Conservation (phyloP, 108 stramenopile genomes). For the Conticribra guillardii region DNA sequence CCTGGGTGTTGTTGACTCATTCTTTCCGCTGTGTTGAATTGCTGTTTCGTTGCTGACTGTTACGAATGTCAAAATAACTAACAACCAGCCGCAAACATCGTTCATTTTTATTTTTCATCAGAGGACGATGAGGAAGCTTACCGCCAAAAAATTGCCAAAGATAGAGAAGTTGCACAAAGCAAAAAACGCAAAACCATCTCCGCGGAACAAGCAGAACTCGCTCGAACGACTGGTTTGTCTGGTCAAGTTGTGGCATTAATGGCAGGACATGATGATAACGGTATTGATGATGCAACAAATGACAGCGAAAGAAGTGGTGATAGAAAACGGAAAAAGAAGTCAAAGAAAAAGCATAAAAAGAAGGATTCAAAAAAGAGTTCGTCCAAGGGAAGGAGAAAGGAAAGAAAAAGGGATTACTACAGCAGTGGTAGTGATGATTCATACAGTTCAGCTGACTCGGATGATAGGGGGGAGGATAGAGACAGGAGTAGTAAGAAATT, state of each 20-base stretch:
- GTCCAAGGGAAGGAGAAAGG: constrained; percentile 27
- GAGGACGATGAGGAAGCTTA: constrained; percentile 49
- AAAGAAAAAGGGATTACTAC: constrained; percentile 20
- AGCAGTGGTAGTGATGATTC: constrained; percentile 19
- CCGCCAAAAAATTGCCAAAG: constrained; percentile 28
- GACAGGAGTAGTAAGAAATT: not conserved
- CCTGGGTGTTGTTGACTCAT: not conserved
- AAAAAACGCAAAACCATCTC: constrained; percentile 54
- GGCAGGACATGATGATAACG: constrained; percentile 34
- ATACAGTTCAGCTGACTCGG: constrained; percentile 6
- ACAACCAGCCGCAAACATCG: not conserved
- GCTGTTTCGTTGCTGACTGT: too few relatives aligned
- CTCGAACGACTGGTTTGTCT: constrained; percentile 49
- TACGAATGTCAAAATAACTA: too few relatives aligned
- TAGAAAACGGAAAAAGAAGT: constrained; percentile 33
- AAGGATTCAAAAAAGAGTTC: constrained; percentile 20
- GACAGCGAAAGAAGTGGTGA: not conserved
- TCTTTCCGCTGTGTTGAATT: not conserved
- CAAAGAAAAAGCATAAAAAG: constrained; percentile 29
- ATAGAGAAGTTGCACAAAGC: constrained; percentile 38
- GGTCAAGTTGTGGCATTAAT: constrained; percentile 62
- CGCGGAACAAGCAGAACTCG: constrained; percentile 52
- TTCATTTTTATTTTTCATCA: too few relatives aligned
- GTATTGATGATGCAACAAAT: constrained; percentile 8
- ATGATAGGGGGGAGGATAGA: not conserved